A percentile compares a stretch with the other conserved stretches of the same genome.
phyloP scores from a whole-genome alignment of 805 yeast genomes.

The Pichia manshurica region DNA sequence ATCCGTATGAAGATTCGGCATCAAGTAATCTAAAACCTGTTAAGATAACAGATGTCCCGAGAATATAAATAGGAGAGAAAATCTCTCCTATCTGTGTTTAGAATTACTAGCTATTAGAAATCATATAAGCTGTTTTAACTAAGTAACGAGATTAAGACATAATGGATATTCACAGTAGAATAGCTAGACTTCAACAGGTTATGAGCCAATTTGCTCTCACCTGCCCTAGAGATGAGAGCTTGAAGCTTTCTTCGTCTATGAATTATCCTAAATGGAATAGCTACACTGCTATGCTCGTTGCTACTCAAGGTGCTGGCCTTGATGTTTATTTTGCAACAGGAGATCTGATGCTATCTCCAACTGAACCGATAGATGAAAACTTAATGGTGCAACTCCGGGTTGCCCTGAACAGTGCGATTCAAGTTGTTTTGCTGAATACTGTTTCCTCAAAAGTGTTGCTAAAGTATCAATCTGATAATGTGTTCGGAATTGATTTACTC shows the following conservation, averaged over 20 bases:
- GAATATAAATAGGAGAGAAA: no score
- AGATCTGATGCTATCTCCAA: not conserved
- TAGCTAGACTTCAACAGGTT: not conserved
- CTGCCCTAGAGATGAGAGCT: not conserved
- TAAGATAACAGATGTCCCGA: no score
- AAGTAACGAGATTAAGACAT: not conserved
- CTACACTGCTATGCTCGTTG: not conserved
- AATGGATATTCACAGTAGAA: not conserved
- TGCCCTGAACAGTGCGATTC: not conserved
- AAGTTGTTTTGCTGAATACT: conserved; percentile 11
- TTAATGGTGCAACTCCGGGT: not conserved
- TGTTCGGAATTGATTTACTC: not conserved
- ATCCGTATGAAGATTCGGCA: no score
- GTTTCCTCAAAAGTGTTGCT: not conserved
- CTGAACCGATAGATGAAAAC: not conserved
- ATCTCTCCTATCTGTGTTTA: no score
- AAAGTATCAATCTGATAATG: conserved; percentile 2
- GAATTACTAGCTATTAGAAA: no score
- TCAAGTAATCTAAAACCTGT: no score
- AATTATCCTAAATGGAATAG: conserved; percentile 1
- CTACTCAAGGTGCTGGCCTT: not conserved
- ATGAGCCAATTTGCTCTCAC: conserved; percentile 1
- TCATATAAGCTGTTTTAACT: no score
- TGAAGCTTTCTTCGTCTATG: not conserved
- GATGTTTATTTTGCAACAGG: not conserved